These are phyloP conservation scores for Haplosporangium sp. DNA, from an alignment of 371 early-diverging fungal genomes.

Conservation along the genomic window DNA sequence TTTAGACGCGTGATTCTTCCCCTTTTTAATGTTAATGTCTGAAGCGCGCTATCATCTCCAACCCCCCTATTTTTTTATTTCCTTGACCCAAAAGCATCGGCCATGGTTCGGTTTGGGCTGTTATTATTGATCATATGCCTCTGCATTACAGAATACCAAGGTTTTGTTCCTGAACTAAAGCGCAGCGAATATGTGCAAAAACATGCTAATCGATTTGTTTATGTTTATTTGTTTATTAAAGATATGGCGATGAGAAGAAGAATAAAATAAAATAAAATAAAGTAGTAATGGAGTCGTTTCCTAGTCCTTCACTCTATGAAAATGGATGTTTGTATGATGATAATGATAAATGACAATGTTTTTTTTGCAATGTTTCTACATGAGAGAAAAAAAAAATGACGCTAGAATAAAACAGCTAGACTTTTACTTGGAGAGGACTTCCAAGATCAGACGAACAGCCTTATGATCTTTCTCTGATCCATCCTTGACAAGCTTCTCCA, in stretches of 20 bases:
- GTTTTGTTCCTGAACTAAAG: background rate
- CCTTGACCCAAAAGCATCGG: background rate
- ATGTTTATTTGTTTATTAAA: background rate
- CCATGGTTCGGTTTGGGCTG: slow-evolving; percentile 16
- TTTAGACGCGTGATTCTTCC: slow-evolving; percentile 25
- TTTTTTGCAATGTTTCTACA: background rate
- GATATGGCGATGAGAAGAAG: background rate
- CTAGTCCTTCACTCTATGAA: background rate
- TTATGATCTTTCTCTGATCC: slow-evolving; percentile 37
- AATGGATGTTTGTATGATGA: background rate
- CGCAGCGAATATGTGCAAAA: background rate
- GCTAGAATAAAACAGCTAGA: background rate
- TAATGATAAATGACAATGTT: background rate
- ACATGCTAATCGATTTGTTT: background rate
- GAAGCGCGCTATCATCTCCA: background rate
- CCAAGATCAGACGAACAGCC: slow-evolving; percentile 43
- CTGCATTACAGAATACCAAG: background rate
- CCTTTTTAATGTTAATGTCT: background rate
- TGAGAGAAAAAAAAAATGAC: background rate
- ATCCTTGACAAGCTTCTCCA: slow-evolving; percentile 52
- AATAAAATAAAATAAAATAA: background rate
- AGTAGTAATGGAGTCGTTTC: background rate
- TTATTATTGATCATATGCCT: background rate
- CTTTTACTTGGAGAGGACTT: slow-evolving; percentile 39
- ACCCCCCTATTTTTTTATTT: slow-evolving; percentile 2